A percentile compares a stretch with the other conserved stretches of the same genome.
Evolutionary conservation across 1,284 basidiomycete genomes (phyloP).

Genomic region (Ganoderma sp.): DNA sequence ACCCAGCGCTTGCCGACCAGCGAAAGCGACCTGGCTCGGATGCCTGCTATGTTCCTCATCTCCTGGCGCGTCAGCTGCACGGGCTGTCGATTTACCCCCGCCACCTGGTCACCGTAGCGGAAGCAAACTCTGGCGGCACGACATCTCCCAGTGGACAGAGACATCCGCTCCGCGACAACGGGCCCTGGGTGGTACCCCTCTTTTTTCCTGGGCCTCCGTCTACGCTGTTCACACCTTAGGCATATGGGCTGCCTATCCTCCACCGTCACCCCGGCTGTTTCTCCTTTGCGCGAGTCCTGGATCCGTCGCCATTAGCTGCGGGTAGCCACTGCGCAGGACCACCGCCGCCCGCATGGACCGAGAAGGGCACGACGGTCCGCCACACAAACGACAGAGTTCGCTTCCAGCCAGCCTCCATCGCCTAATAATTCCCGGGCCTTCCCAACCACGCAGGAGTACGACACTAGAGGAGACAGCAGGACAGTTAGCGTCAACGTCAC

Average conservation of each 20-base stretch:
- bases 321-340: conserved; percentile 16
- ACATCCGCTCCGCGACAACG: conserved; percentile 34
- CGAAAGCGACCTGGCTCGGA: conserved; percentile 28
- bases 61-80: conserved; percentile 26
- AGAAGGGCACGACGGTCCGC: conserved; percentile 20
- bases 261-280: conserved; percentile 31
- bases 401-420: conserved; percentile 49
- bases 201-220: conserved; percentile 24
- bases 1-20: conserved; percentile 23
- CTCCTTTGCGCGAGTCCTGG: conserved; percentile 30
- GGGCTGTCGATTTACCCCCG: conserved; percentile 33
- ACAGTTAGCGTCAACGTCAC: conserved; percentile 7
- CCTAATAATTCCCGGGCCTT: conserved; percentile 40
- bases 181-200: conserved; percentile 34
- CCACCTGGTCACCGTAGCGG: conserved; percentile 38
- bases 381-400: conserved; percentile 46
- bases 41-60: conserved; percentile 30
- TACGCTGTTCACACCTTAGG: conserved; percentile 32
- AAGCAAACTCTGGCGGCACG: conserved; percentile 45
- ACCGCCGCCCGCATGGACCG: conserved; percentile 25
- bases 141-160: conserved; percentile 34
- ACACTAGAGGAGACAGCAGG: conserved; percentile 19
- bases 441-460: conserved; percentile 37
- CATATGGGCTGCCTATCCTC: conserved; percentile 40
- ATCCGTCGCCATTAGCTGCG: conserved; percentile 25